phyloP scores from a whole-genome alignment of 352 stramenopile genomes.

The Globisporangium abappressorium region DNA sequence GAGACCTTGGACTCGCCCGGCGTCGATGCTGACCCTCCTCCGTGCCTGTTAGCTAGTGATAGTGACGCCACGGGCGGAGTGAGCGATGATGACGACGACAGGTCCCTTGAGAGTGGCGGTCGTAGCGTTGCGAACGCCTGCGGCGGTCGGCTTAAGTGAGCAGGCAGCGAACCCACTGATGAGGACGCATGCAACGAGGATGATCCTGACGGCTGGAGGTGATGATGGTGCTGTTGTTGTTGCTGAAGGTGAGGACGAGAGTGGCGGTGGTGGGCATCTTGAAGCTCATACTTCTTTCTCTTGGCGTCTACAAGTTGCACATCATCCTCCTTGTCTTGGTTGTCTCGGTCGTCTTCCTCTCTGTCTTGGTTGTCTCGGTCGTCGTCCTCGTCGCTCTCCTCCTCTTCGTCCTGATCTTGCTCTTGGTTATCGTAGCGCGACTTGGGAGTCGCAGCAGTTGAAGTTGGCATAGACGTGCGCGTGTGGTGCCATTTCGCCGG shows the following conservation, averaged over 20 bases:
- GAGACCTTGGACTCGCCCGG: not conserved
- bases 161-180: too few species aligned
- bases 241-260: not conserved
- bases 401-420: not conserved
- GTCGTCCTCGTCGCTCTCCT: not conserved
- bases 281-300: not conserved
- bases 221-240: not conserved
- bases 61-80: not conserved
- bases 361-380: not conserved
- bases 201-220: not conserved
- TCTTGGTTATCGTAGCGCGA: constrained; percentile 3
- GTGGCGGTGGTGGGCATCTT: not conserved
- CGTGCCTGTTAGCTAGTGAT: not conserved
- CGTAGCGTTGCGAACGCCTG: not conserved
- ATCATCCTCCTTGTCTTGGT: not conserved
- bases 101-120: not conserved
- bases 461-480: not conserved
- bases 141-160: not conserved
- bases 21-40: not conserved
- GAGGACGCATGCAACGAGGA: constrained; percentile 1
- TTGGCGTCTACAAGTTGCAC: not conserved
- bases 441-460: constrained; percentile 1
- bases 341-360: too few species aligned
- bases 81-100: not conserved
- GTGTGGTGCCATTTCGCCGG: constrained; percentile 1